phyloP scores from a whole-genome alignment of 1,284 basidiomycete genomes.

The Puccinia triticina region DNA sequence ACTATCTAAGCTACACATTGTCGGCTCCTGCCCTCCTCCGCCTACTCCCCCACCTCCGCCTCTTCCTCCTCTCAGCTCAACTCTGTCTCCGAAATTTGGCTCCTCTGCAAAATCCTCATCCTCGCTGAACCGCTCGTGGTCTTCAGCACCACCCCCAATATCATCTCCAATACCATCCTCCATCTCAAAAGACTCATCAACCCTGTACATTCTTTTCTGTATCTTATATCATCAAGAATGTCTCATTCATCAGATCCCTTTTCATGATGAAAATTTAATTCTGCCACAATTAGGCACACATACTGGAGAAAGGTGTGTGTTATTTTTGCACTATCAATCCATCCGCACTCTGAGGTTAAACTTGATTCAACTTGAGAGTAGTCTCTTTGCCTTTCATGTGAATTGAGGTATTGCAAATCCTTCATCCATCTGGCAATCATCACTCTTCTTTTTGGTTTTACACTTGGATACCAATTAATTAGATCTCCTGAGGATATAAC shows the following conservation, averaged over 20 bases:
- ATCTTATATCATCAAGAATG: background rate
- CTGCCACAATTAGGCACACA: conserved; percentile 66
- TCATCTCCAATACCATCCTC: conserved; percentile 74
- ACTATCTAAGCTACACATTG: conserved; percentile 60
- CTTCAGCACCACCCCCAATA: conserved; percentile 74
- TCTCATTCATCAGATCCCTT: conserved; percentile 62
- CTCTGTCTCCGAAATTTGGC: conserved; percentile 65
- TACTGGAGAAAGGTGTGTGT: conserved; percentile 44
- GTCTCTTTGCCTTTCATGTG: background rate
- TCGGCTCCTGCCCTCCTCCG: conserved; percentile 54
- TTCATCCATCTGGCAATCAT: background rate
- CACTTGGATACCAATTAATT: background rate
- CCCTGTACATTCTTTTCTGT: conserved; percentile 66
- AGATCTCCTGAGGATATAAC: too few relatives aligned
- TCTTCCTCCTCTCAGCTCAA: too few relatives aligned
- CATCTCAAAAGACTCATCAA: conserved; percentile 76
- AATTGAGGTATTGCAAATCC: background rate
- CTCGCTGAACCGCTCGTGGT: conserved; percentile 85
- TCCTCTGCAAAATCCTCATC: conserved; percentile 84
- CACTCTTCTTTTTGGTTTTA: background rate
- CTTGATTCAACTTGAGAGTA: background rate
- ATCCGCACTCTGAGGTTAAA: background rate
- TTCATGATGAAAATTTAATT: conserved; percentile 64
- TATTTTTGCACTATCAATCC: background rate
- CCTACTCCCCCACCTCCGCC: conserved; percentile 15